phyloP scores from a whole-genome alignment of 495 filamentous ascomycete genomes.

The Cudoniella acicularis region DNA sequence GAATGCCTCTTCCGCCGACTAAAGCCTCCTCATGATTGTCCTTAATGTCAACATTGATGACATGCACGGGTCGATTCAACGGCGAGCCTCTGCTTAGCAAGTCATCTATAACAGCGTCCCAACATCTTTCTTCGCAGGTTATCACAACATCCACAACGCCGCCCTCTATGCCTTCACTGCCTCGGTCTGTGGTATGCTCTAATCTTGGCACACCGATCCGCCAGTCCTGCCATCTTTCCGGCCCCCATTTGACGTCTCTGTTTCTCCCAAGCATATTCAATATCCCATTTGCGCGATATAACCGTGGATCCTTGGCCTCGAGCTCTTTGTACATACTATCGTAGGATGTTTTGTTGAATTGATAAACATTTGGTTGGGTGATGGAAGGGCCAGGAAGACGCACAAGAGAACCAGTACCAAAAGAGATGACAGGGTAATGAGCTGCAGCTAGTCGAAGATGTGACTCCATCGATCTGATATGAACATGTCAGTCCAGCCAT shows the following conservation, averaged over 20 bases:
- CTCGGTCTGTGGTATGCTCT: conserved; percentile 59
- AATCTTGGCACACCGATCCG: conserved; percentile 77
- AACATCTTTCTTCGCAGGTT: conserved; percentile 97
- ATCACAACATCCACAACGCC: conserved; percentile 93
- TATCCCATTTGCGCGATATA: conserved; percentile 90
- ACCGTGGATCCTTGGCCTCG: conserved; percentile 72
- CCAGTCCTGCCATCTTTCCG: conserved; percentile 99
- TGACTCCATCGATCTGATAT: conserved; percentile 85
- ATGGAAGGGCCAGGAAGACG: conserved; percentile 90
- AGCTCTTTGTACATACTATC: conserved; percentile 88
- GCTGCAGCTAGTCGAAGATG: conserved; percentile 84
- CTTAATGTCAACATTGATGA: conserved; percentile 97
- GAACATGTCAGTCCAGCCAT: background rate
- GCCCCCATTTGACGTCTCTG: conserved; percentile 84
- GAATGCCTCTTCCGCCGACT: conserved; percentile 84
- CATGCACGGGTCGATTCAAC: conserved; percentile 88
- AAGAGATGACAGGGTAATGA: conserved; percentile 92
- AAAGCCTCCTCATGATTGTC: conserved; percentile 97
- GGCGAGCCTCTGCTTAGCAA: conserved; percentile 76
- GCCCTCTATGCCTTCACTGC: conserved; percentile 75
- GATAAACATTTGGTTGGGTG: conserved; percentile 91
- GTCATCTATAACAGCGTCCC: conserved; percentile 97
- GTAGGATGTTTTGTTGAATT: conserved; percentile 94
- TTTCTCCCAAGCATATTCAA: conserved; percentile 96
- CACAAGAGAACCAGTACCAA: conserved; percentile 93